phyloP scores from a whole-genome alignment of 2,329 filamentous ascomycete genomes.

The Colletotrichum coccodes region DNA sequence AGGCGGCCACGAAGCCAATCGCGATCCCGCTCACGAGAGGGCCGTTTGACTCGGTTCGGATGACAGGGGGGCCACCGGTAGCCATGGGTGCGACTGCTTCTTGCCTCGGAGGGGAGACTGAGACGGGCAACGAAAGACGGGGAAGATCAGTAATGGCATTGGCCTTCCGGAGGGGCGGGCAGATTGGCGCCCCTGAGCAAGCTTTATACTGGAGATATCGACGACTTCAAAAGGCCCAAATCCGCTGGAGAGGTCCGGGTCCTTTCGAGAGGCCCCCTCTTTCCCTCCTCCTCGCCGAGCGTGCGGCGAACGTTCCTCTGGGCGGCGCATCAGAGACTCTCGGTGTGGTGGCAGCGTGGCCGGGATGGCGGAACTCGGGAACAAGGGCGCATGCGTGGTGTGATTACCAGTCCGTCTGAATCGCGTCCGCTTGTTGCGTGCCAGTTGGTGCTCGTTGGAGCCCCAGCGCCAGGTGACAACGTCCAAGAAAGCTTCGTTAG shows the following conservation, averaged over 20 bases:
- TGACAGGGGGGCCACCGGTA: not conserved
- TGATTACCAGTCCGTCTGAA: not conserved
- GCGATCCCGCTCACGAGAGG: constrained; percentile 36
- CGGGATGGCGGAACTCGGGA: not conserved
- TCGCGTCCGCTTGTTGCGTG: not conserved
- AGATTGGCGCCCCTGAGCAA: not conserved
- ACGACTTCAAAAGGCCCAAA: no score
- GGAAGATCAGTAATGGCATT: not conserved
- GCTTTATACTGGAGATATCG: not conserved
- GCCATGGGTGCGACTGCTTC: not conserved
- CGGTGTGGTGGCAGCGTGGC: not conserved
- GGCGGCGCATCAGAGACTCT: no score
- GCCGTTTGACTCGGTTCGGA: constrained; percentile 35
- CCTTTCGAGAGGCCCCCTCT: not conserved
- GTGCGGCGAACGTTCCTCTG: not conserved
- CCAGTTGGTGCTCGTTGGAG: not conserved
- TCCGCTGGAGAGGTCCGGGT: no score
- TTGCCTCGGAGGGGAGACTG: not conserved
- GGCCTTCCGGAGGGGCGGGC: not conserved
- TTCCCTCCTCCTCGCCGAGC: not conserved
- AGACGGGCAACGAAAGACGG: not conserved
- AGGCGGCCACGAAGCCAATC: constrained; percentile 34
- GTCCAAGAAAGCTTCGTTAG: not conserved
- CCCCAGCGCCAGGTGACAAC: no score
- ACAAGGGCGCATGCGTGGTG: not conserved